Base-by-base conservation (phyloP, 257 asterid genomes). In the Forsythia viridissima region DNA sequence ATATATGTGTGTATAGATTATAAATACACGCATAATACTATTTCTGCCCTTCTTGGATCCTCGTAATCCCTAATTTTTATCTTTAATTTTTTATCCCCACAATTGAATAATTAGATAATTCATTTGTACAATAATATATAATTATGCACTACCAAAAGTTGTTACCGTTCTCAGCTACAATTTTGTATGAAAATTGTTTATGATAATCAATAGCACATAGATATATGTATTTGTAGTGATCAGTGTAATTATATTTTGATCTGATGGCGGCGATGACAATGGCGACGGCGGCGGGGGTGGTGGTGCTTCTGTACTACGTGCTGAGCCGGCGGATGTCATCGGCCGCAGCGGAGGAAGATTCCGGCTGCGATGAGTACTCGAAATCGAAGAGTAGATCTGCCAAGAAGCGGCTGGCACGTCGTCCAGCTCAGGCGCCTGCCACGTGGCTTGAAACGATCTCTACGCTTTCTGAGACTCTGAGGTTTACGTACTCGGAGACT, bases 351-450 rank as follows among this genome's bases (percentile, higher is more conserved):
- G 89, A 82, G 70, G 90, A 51, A 5, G 90, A 87, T 57, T 88
- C 80, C 20, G 81, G 15, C 63, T 86, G 70, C 18, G 91, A 82
- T 16, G 97, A 88, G 80, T 81, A 77, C 79, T 84, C 93, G 74
- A 83, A 84, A 83, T 82, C 92, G 65, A 82, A 71, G 83, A 83
- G 88, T 75, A 87, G 93, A 89, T 90, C 92, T 82, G 86, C 70
- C 13, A 88, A 84, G 87, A 86, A 84, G 78, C 86, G 94, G 79
- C 61, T 90, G 82, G 85, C 90, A 57, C 87, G 97, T 80, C 75
- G 98, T 87, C 96, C 97, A 75, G 96, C 97, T 85, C 98, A 89
- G 83, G 97, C 98, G 59, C 97, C 97, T 18, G 93, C 92, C 10
- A 92, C 95, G 38, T 92, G 98, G 96, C 73, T 92, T 69, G 97